Conservation (phyloP, 768 basidiomycete genomes). For the Tubosaeta brunneosetosa region DNA sequence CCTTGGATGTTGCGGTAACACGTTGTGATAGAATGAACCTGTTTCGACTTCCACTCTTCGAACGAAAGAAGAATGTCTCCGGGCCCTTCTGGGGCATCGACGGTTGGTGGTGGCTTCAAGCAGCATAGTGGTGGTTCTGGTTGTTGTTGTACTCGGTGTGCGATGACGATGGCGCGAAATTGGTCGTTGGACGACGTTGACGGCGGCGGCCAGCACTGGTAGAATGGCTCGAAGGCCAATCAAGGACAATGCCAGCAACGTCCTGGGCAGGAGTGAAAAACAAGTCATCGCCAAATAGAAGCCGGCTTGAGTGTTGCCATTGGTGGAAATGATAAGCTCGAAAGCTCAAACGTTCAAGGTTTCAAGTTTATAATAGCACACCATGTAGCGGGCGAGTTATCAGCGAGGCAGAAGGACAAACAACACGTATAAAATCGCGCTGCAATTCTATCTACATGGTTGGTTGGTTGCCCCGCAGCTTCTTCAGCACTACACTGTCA, state of each 20-base stretch:
- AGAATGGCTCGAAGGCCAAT: constrained; percentile 29
- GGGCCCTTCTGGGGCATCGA: constrained; percentile 39
- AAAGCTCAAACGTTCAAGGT: too few species aligned
- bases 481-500: constrained; percentile 22
- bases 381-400: constrained; percentile 9
- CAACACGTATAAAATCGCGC: constrained; percentile 9
- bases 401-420: constrained; percentile 1
- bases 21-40: constrained; percentile 37
- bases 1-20: constrained; percentile 14
- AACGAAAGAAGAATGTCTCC: constrained; percentile 73
- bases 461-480: background rate
- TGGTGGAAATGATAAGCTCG: background rate
- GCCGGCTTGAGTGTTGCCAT: constrained; percentile 4
- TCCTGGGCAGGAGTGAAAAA: constrained; percentile 7
- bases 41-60: constrained; percentile 84
- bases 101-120: constrained; percentile 44
- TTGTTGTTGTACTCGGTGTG: constrained; percentile 37
- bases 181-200: constrained; percentile 49
- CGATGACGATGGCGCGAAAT: constrained; percentile 52
- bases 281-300: constrained; percentile 8
- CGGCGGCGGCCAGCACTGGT: constrained; percentile 26
- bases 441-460: constrained; percentile 8
- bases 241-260: constrained; percentile 31
- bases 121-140: constrained; percentile 65
- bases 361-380: too few species aligned